Conservation (phyloP, 1,139 yeast species). For the Debaryomycetaceae sp. region DNA sequence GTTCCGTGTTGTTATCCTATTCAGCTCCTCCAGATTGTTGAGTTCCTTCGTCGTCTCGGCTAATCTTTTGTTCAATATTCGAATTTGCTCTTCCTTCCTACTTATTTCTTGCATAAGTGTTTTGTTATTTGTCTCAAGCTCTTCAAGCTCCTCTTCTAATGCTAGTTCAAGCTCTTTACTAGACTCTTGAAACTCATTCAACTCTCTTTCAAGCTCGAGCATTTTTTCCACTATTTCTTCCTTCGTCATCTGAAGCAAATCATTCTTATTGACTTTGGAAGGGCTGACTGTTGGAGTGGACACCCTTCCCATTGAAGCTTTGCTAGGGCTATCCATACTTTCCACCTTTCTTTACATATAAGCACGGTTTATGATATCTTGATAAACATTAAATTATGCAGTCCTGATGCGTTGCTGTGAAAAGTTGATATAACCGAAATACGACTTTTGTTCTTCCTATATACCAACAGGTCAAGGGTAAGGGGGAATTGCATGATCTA, state of each 20-base stretch:
- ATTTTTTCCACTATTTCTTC: conserved; percentile 28
- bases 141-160: conserved; percentile 40
- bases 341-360: not conserved
- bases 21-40: conserved; percentile 17
- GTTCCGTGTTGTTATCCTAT: conserved; percentile 12
- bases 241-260: conserved; percentile 13
- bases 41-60: conserved; percentile 19
- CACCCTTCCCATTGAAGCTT: not conserved
- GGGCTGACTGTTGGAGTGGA: not conserved
- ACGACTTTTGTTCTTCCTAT: not conserved
- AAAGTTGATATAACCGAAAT: not conserved
- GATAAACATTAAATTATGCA: not conserved
- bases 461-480: not conserved
- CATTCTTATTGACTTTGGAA: not conserved
- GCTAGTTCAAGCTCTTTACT: conserved; percentile 44
- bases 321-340: not conserved
- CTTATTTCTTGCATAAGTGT: conserved; percentile 15
- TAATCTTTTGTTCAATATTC: conserved; percentile 10
- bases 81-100: conserved; percentile 13
- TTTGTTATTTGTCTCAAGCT: conserved; percentile 25
- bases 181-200: conserved; percentile 41
- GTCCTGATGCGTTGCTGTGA: not conserved
- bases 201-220: conserved; percentile 34
- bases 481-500: not conserved
- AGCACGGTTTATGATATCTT: not conserved